Evolutionary conservation across 1,284 basidiomycete species (phyloP).

Genomic region (Cutaneotrichosporon daszewskae): DNA sequence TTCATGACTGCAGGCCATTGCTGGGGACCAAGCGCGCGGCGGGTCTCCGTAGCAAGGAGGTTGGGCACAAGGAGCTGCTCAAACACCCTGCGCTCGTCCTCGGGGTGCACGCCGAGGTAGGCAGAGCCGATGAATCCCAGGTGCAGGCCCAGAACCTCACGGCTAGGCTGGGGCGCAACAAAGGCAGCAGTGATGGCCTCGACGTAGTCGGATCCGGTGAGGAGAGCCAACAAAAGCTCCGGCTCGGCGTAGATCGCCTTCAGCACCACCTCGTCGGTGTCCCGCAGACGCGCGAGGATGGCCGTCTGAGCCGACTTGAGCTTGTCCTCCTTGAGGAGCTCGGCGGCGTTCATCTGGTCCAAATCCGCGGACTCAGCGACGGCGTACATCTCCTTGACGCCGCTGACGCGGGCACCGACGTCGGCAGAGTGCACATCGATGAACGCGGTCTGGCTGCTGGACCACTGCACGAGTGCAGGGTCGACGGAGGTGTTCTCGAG

Average conservation of each 20-base stretch:
- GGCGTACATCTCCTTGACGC: conserved; percentile 41
- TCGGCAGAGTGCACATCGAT: conserved; percentile 47
- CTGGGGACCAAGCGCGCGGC: conserved; percentile 57
- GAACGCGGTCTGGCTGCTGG: conserved; percentile 27
- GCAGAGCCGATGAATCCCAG: conserved; percentile 58
- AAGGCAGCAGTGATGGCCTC: conserved; percentile 53
- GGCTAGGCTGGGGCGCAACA: conserved; percentile 40
- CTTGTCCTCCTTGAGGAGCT: conserved; percentile 16
- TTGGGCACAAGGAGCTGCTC: conserved; percentile 63
- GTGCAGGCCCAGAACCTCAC: conserved; percentile 53
- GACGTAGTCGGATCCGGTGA: conserved; percentile 51
- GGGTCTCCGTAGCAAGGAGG: conserved; percentile 64
- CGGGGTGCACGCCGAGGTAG: conserved; percentile 47
- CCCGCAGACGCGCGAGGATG: conserved; percentile 58
- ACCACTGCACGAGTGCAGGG: conserved; percentile 17
- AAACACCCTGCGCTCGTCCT: conserved; percentile 53
- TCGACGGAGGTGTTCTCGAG: conserved; percentile 15
- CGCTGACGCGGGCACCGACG: conserved; percentile 40
- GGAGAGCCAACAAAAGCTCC: conserved; percentile 50
- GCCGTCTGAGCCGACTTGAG: conserved; percentile 32
- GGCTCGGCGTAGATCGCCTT: conserved; percentile 60
- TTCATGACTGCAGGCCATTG: conserved; percentile 53
- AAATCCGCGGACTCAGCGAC: conserved; percentile 12
- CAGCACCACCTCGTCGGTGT: conserved; percentile 59
- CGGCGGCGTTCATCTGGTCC: conserved; percentile 8